phyloP scores from a whole-genome alignment of 2,329 filamentous ascomycete species.

The Penicillium corylophilum region DNA sequence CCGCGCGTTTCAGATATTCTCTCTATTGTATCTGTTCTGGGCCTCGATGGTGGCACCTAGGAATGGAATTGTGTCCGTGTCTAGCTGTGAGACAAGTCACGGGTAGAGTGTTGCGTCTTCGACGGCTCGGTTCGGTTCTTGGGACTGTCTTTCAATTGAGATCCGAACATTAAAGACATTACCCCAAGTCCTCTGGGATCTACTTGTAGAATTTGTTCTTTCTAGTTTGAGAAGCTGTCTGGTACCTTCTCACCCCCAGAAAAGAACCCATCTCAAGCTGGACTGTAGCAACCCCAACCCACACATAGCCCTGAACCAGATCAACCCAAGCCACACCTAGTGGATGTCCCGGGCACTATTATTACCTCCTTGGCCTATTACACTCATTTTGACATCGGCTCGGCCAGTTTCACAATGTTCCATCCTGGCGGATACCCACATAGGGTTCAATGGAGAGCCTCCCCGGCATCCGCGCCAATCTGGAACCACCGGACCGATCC shows the following conservation, averaged over 20 bases:
- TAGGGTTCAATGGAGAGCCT: constrained; percentile 25
- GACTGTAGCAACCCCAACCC: constrained; percentile 15
- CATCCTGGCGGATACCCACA: constrained; percentile 29
- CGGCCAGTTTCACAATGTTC: constrained; percentile 23
- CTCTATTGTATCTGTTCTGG: constrained; percentile 13
- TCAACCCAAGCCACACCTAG: constrained; percentile 15
- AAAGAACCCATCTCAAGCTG: constrained; percentile 6
- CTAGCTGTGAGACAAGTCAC: constrained; percentile 6
- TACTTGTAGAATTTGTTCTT: not conserved
- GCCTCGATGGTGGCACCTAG: constrained; percentile 8
- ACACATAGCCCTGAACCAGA: constrained; percentile 13
- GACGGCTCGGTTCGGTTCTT: not conserved
- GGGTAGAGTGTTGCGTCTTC: not conserved
- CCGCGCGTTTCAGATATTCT: constrained; percentile 20
- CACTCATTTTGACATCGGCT: not conserved
- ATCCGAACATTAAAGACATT: no score
- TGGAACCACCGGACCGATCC: not conserved
- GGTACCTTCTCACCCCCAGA: not conserved
- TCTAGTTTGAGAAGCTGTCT: not conserved
- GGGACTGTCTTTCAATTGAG: no score
- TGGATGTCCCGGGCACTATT: not conserved
- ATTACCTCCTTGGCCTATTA: not conserved
- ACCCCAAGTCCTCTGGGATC: no score
- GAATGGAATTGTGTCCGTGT: constrained; percentile 4
- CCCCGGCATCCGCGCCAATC: constrained; percentile 19